These are phyloP conservation scores for Bjerkandera adusta DNA, from an alignment of 1,284 basidiomycete species.

Conservation along the genomic window DNA sequence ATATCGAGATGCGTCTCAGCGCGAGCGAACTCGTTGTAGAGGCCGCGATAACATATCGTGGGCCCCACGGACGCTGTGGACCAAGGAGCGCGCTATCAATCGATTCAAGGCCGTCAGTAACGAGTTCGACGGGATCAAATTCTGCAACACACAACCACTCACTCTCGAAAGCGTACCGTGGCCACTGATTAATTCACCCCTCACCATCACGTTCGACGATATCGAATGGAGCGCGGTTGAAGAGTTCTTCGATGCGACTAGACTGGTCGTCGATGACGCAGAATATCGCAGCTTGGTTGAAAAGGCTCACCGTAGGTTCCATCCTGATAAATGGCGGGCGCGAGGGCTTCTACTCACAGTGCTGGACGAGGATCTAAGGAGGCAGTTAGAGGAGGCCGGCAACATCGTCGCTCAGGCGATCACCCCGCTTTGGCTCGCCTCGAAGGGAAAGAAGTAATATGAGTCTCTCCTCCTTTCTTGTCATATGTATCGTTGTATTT, in stretches of 20 bases:
- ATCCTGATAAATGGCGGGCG: conserved; percentile 13
- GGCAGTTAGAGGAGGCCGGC: conserved; percentile 8
- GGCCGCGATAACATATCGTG: not conserved
- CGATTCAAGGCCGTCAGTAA: conserved; percentile 9
- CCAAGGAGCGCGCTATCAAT: not conserved
- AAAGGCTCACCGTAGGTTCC: conserved; percentile 14
- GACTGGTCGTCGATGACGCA: not conserved
- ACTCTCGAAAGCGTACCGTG: conserved; percentile 11
- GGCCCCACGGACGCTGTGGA: not conserved
- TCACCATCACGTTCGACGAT: not conserved
- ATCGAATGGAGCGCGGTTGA: conserved; percentile 13
- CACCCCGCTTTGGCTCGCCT: conserved; percentile 9
- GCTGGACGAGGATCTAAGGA: conserved; percentile 5
- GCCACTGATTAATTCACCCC: conserved; percentile 8
- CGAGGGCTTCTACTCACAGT: conserved; percentile 9
- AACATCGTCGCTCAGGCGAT: conserved; percentile 14
- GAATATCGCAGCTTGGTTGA: conserved; percentile 9
- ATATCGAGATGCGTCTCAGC: not conserved
- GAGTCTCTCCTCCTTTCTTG: no score
- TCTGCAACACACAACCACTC: conserved; percentile 6
- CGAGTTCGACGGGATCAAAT: conserved; percentile 11
- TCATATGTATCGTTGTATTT: no score
- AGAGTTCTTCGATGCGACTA: conserved; percentile 9
- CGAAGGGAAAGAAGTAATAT: not conserved
- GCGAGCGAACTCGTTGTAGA: conserved; percentile 1